Evolutionary conservation across 768 basidiomycete genomes (phyloP), one percentile per base, ranked within the genome.

Genomic region (Xanthoconium stramineum): DNA sequence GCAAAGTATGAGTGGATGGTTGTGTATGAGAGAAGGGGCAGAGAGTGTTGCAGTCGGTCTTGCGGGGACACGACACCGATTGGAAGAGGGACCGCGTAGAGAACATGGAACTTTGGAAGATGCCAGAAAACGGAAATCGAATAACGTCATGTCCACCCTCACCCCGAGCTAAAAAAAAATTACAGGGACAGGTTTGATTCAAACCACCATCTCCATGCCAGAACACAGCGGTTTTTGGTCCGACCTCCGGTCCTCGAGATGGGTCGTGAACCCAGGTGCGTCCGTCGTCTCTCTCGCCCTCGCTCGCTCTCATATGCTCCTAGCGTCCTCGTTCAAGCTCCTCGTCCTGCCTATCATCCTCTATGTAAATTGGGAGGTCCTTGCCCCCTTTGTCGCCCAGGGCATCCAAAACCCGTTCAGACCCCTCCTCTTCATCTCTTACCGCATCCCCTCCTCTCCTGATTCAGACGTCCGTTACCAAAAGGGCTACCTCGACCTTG

Each of bases 221-320:
- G 0, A 20, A 24, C 6, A 19, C 19, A 33, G 20, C 20, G 54
- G 59, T 3, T 68, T 86, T 32, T 72, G 81, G 82, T 70, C 76
- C 66, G 78, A 86, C 68, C 57, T 85, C 60, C 72, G 56, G 62
- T 76, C 80, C 0, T 68, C 78, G 14, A 76, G 83, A 61, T 96
- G 94, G 94, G 84, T 86, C 53, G 71, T 88, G 17, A 76, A 88
- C 20, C 92, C 93, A 9, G 68, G 92, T 88, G 10, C 24, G 40
- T 56, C 13, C 15, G 32, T 9, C 6, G 24, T 6, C 19, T 0
- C 43, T n/a, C 3, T 1, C 36, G 3, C 17, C 2, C 28, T 3
- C 17, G 53, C 19, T 14, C 28, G 3, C 5, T 15, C 40, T 52
- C 43, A 65, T 14, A 2, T 33, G 13, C 46, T 3, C 2, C 14